Evolutionary conservation across 192 early-diverging fungal species (phyloP), one percentile per base, ranked within the genome.

Genomic region (Podila clonocystis): DNA sequence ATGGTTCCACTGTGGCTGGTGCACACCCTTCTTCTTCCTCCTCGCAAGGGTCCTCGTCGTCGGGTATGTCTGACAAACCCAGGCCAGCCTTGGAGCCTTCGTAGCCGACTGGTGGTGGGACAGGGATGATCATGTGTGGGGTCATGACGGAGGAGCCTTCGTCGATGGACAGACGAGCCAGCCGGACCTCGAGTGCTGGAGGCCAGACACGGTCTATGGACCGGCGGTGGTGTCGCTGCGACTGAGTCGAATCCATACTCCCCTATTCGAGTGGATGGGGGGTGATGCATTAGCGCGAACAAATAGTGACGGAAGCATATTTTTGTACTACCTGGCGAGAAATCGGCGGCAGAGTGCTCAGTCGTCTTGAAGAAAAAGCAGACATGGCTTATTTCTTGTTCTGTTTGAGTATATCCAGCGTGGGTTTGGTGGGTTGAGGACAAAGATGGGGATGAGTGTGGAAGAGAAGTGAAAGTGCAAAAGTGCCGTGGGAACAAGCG

Each of bases 161-260:
- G n/a, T 80, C 71, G 20, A 68, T 68, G 4, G 71, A 73, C 19
- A 80, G 60, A 5, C 70, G 65, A 24, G 77, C 77, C 15, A 80
- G n/a, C 4, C 34, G 30, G 57, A 80, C 58, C n/a, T 80, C 77
- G 20, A 80, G 67, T 1, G 77, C 77, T 52, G 77, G 77, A 20
- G 77, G 77, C 70, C 70, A 69, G 24, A 80, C 58, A 11, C 77
- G 59, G 34, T 73, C 70, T 4, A 80, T 66, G 9, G 77, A 80
- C 15, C 77, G 70, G 33, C 62, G 57, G 58, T 80, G 77, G 49
- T 80, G 77, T 12, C 77, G 75, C 45, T 60, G 52, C 4, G 52
- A 22, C 8, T 24, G 5, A 9, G 8, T 26, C 52, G 52, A 11
- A 17, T 55, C 52, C 20, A 55, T 26, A 26, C 52, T 55, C 20